Conservation (phyloP, 805 yeast species). For the Priceomyces castillae region DNA sequence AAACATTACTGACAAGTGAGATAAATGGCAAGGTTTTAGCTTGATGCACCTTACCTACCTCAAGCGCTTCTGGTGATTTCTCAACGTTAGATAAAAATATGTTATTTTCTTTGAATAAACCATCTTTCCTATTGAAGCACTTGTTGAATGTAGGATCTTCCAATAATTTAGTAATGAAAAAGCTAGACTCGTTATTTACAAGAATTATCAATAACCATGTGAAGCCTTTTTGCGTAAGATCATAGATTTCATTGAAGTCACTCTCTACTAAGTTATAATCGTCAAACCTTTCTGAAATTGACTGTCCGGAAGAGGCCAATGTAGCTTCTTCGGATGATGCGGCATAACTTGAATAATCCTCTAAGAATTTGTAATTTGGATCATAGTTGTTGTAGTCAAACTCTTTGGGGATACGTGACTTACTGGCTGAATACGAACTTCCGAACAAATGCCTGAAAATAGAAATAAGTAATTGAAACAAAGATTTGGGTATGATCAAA, state of each 20-base stretch:
- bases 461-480: constrained; percentile 42
- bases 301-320: not conserved
- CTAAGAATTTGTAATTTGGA: constrained; percentile 14
- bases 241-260: constrained; percentile 31
- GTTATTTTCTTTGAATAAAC: constrained; percentile 26
- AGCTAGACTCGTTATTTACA: constrained; percentile 21
- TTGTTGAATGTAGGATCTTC: constrained; percentile 15
- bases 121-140: constrained; percentile 27
- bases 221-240: constrained; percentile 24
- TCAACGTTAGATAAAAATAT: constrained; percentile 32
- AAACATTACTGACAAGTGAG: constrained; percentile 9
- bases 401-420: constrained; percentile 17
- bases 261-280: constrained; percentile 12
- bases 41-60: constrained; percentile 32
- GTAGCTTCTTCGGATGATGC: not conserved
- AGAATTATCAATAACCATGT: constrained; percentile 35
- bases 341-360: not conserved
- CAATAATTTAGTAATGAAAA: constrained; percentile 17
- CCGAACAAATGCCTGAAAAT: constrained; percentile 26
- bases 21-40: constrained; percentile 30
- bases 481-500: constrained; percentile 53
- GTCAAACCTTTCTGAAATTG: constrained; percentile 8
- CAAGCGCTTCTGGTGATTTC: constrained; percentile 35
- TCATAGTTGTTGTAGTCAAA: constrained; percentile 29
- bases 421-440: constrained; percentile 4